phyloP scores from a whole-genome alignment of 169 alveolate species.

The Plasmodium chabaudi region DNA sequence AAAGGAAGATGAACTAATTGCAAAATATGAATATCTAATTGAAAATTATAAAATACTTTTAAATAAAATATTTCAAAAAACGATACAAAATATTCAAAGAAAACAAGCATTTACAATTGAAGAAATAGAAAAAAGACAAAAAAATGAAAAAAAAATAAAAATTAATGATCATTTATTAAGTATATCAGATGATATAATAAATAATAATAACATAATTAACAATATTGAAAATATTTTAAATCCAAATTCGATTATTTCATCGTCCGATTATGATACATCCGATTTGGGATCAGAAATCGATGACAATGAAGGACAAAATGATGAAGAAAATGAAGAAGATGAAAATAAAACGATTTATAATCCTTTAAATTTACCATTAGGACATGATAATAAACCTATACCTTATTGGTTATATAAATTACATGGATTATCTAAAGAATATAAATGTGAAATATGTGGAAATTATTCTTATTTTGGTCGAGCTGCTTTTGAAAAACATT shows the following conservation, averaged over 20 bases:
- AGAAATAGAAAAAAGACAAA: constrained; percentile 33
- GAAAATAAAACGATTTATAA: constrained; percentile 95
- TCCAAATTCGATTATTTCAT: constrained; percentile 78
- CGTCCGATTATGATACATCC: constrained; percentile 81
- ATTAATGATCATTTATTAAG: constrained; percentile 17
- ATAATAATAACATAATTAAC: constrained; percentile 13
- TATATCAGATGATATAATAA: constrained; percentile 11
- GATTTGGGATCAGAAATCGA: constrained; percentile 53
- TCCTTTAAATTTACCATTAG: constrained; percentile 97
- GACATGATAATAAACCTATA: constrained; percentile 99
- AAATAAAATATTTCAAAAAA: constrained; percentile 89
- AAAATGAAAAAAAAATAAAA: constrained; percentile 10
- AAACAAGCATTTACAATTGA: constrained; percentile 85
- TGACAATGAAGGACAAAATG: constrained; percentile 68
- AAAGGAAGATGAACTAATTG: constrained; percentile 85
- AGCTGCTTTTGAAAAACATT: constrained; percentile 98
- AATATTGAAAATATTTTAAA: constrained; percentile 35
- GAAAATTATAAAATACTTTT: constrained; percentile 87
- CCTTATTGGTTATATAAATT: constrained; percentile 99
- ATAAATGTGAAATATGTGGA: constrained; percentile 99
- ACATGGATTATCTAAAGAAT: constrained; percentile 98
- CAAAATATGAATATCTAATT: constrained; percentile 89
- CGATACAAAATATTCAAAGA: constrained; percentile 90
- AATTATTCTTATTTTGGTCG: constrained; percentile 99
- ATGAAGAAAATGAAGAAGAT: constrained; percentile 85